Evolutionary conservation across 441 rosid species (phyloP), one percentile per base, ranked within the genome.

Genomic region (Bruguiera hainesii): DNA sequence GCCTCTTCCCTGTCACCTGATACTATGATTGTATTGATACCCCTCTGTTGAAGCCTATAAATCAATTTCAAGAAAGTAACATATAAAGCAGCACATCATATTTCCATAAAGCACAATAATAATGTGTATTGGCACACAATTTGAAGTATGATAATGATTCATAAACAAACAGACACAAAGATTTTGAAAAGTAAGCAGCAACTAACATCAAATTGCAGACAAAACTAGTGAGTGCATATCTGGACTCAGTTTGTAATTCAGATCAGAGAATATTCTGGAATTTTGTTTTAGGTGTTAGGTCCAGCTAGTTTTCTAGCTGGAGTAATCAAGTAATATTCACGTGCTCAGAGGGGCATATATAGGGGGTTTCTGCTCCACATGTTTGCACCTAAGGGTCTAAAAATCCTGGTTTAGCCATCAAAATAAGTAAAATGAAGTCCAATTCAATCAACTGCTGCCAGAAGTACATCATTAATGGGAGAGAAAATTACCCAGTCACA

Each of bases 1-100:
- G 94, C 98, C 81, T 87, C 97, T 91, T 89, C 96, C 96, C 97
- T 84, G 71, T 94, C 98, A 69, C 99, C 98, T 37, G 98, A 91
- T 80, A 91, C 70, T 70, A 94, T 84, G 59, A 94, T 64, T 64
- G 88, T 87, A 69, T 82, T 88, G 85, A 94, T 88, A 69, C 99
- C 92, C 72, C 83, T 91, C 79, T 71, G 75, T 76, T 85, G 89
- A 56, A 94, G 94, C 83, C 98, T 91, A 69, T 56, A 29, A 49
- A 66, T 58, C 72, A 63, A 65, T 62, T 56, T 3, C 64, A 64
- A 71, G 67, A 63, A 60, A 68, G 23, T 56, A 13, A 48, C 55
- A 26, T 7, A 21, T 31, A 64, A 72, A 33, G 23, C 49, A 31
- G 25, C 37, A 73, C 53, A 61, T 31, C 28, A 71, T 26, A 60